phyloP scores from a whole-genome alignment of 1,139 yeast genomes.

The Geotrichum restrictum region DNA sequence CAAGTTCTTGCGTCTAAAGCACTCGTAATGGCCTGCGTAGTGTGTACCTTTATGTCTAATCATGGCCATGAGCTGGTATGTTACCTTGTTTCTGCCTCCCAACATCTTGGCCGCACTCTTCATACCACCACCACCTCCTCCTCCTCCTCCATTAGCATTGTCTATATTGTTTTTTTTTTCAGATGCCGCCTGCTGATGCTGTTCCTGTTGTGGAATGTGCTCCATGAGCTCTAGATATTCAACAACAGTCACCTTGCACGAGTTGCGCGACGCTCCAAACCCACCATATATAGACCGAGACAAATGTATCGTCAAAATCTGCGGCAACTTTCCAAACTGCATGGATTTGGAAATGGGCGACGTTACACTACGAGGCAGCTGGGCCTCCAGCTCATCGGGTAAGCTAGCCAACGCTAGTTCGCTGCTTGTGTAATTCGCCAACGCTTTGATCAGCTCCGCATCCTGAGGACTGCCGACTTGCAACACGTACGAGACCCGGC shows the following conservation, averaged over 20 bases:
- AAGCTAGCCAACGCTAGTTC: slow-evolving; percentile 26
- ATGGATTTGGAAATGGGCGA: slow-evolving; percentile 67
- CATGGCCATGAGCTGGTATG: slow-evolving; percentile 62
- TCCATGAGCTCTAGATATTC: slow-evolving; percentile 50
- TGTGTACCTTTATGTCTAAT: slow-evolving; percentile 88
- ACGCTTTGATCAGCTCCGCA: slow-evolving; percentile 24
- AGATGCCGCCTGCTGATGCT: slow-evolving; percentile 27
- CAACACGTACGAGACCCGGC: slow-evolving; percentile 42
- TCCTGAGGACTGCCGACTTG: slow-evolving; percentile 14
- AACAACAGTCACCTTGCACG: slow-evolving; percentile 66
- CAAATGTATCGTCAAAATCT: slow-evolving; percentile 67
- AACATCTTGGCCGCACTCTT: slow-evolving; percentile 22
- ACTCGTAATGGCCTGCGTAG: slow-evolving; percentile 70
- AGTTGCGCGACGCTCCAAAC: slow-evolving; percentile 66
- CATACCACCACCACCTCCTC: slow-evolving; percentile 44
- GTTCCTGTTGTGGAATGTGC: slow-evolving; percentile 5
- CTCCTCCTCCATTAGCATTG: slow-evolving; percentile 27
- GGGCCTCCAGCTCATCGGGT: slow-evolving; percentile 34
- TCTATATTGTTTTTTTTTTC: too few species aligned
- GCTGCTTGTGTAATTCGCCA: slow-evolving; percentile 24
- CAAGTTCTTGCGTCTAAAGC: slow-evolving; percentile 36
- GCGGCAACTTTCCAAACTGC: slow-evolving; percentile 62
- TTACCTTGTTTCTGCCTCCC: slow-evolving; percentile 25
- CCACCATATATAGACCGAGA: slow-evolving; percentile 78
- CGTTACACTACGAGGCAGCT: slow-evolving; percentile 45